Base-by-base conservation (phyloP, 2,329 filamentous ascomycete species). In the Dothiorella sarmentorum region DNA sequence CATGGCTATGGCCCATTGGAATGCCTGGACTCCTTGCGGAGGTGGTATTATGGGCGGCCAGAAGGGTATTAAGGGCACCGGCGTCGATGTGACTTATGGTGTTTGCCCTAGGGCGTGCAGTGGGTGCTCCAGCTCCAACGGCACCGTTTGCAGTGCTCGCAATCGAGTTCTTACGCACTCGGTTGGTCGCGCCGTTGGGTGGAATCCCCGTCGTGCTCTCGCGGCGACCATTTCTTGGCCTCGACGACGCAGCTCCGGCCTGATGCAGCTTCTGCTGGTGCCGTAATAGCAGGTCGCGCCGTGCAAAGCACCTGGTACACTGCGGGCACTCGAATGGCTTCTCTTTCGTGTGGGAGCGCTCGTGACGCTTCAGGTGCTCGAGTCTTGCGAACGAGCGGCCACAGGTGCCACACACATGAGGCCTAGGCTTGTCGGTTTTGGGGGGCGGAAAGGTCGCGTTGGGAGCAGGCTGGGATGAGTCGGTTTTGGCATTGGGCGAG, bases 251-350 rank as follows among this genome's bases (percentile, higher is more conserved):
- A 0, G 91, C 91, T 11, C 90, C 90, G 24, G 91, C 91, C 81
- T 96, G 91, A 73, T 99, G 94, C 47, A 99, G 83, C 80, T 99
- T 99, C 80, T 99, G 94, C 81, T 99, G 94, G 76, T 99, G 94
- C 61, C 94, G 86, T 64, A 99, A 79, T 58, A 99, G 82, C 65
- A 99, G 77, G 74, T 99, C 94, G 64, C 94, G 86, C 61, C 94
- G 86, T 61, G 94, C 94, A 75, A 99, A 99, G 77, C 94, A 97
- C 76, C 94, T 81, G 35, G 90, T 84, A 75, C 94, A 99, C 73
- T 97, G 91, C 26, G 91, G 90, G 69, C 94, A 99, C 75, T 97
- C 91, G 68, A 99, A 99, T 1, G 94, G 94, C 80, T 99, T 99
- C 77, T 99, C 92, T 74, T 99, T 97, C 43, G 92, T 97, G 72